These are phyloP conservation scores for Diplocarpon rosae DNA, from an alignment of 2,329 filamentous ascomycete genomes.

Conservation along the genomic window DNA sequence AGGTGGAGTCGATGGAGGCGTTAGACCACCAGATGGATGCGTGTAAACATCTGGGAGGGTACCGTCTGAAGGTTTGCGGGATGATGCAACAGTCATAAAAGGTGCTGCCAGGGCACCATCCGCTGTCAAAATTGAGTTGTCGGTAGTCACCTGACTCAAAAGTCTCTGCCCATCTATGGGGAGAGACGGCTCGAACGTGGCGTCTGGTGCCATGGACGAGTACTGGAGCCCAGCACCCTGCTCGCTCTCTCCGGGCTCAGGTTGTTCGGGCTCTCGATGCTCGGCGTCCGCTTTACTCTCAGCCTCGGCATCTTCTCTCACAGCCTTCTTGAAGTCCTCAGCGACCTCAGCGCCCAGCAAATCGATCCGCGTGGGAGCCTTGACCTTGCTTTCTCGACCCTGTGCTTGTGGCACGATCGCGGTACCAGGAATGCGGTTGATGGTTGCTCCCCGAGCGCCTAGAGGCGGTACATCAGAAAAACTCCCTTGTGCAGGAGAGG, in stretches of 20 bases:
- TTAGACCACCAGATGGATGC: constrained; percentile 40
- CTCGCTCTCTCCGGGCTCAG: constrained; percentile 14
- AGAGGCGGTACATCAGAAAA: constrained; percentile 27
- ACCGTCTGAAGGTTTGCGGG: constrained; percentile 37
- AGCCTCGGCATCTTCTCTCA: constrained; percentile 50
- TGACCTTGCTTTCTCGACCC: constrained; percentile 33
- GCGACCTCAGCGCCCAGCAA: constrained; percentile 67
- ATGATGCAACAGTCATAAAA: constrained; percentile 35
- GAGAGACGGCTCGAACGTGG: constrained; percentile 15
- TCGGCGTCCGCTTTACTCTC: constrained; percentile 38
- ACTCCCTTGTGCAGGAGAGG: constrained; percentile 28
- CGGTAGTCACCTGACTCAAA: constrained; percentile 35
- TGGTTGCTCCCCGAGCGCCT: constrained; percentile 35
- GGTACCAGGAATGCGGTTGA: constrained; percentile 47
- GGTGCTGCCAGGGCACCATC: constrained; percentile 39
- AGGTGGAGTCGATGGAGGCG: constrained; percentile 51
- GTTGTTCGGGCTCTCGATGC: constrained; percentile 17
- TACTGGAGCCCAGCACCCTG: constrained; percentile 16
- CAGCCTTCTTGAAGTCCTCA: constrained; percentile 67
- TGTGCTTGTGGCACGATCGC: constrained; percentile 47
- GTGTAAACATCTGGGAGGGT: constrained; percentile 43
- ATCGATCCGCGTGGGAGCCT: constrained; percentile 61
- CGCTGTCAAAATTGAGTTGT: constrained; percentile 79
- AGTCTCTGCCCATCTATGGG: constrained; percentile 9
- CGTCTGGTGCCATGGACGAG: constrained; percentile 20